phyloP scores from a whole-genome alignment of 2,329 filamentous ascomycete genomes.

The Ceratocystis diversiconidia region DNA sequence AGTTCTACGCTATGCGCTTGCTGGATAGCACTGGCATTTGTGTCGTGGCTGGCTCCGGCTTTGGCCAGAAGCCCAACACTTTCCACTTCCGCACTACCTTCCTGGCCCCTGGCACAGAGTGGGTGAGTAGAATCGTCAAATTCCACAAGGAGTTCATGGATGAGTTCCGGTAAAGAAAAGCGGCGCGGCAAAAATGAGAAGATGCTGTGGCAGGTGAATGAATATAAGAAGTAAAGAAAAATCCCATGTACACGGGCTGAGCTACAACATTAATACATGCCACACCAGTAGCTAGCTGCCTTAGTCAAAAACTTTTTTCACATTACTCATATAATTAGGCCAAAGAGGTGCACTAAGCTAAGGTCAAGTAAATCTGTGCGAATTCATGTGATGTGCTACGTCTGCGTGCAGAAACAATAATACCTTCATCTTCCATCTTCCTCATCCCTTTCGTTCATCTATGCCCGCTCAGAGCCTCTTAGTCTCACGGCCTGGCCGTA shows the following conservation, averaged over 20 bases:
- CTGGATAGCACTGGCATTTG: conserved; percentile 92
- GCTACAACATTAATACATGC: not conserved
- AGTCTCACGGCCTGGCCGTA: conserved; percentile 93
- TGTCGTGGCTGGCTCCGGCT: conserved; percentile 81
- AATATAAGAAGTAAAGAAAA: not conserved
- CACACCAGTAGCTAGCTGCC: not conserved
- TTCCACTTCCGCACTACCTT: conserved; percentile 96
- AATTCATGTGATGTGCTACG: conserved; percentile 12
- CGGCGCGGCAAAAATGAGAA: not conserved
- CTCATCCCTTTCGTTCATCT: conserved; percentile 21
- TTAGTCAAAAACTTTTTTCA: no score
- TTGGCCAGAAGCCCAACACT: conserved; percentile 83
- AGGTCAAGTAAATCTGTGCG: not conserved
- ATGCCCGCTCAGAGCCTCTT: conserved; percentile 86
- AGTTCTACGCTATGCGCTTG: conserved; percentile 85
- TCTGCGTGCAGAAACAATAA: conserved; percentile 1
- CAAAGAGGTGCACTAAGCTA: not conserved
- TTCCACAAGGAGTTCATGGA: conserved; percentile 90
- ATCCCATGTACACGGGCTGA: not conserved
- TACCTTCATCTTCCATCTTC: not conserved
- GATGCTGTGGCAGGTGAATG: not conserved
- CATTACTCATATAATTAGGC: no score
- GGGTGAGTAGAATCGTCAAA: conserved; percentile 72
- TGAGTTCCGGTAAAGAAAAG: conserved; percentile 44
- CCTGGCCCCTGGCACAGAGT: conserved; percentile 88